Base-by-base conservation (phyloP, 768 basidiomycete genomes). In the Royoungia palumana region DNA sequence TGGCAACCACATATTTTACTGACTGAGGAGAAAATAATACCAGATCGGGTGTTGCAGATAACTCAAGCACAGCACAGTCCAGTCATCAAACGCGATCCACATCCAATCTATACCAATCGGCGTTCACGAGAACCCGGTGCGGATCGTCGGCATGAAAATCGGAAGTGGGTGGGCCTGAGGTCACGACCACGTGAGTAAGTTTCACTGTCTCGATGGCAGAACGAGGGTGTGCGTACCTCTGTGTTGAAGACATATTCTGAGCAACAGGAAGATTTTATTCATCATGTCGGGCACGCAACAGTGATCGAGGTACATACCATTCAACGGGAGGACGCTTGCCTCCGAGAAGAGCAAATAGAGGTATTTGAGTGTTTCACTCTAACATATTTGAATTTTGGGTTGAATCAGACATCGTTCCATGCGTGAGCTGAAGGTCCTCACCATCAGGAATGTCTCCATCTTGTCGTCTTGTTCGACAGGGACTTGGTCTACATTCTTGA, bases 371-470 rank as follows among this genome's bases (percentile, higher is more conserved):
- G 90, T 94, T 67, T 93, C 90, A 57, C 87, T 87, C 90, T 91
- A 61, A 32, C 16, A 14, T 5, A 32, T 32, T 32, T 30, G 42
- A 35, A 32, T 44, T 42, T 5, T 3, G 35, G 38, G 34, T 39
- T 14, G 2, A 20, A 14, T 34, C 37, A 8, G 24, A 25, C 5
- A 30, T 25, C 16, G 10, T 3, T 16, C 5, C 2, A 11, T n/a
- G 16, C 4, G 27, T 17, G 6, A 11, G 32, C 19, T 32, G n/a
- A 6, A 17, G 32, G 28, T 16, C 67, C 83, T 35, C 49, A 89
- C 89, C 76, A 96, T 75, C 69, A 94, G 80, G 72, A 94, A 96
- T 12, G 94, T 94, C 71, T 97, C 94, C 94, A 96, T 95, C 66
- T 87, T 85, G 68, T 97, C 92, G 54, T 91, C 85, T 49, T 79